Evolutionary conservation across 352 stramenopile genomes (phyloP), one percentile per base, ranked within the genome.

Genomic region (Pythium periplocum): DNA sequence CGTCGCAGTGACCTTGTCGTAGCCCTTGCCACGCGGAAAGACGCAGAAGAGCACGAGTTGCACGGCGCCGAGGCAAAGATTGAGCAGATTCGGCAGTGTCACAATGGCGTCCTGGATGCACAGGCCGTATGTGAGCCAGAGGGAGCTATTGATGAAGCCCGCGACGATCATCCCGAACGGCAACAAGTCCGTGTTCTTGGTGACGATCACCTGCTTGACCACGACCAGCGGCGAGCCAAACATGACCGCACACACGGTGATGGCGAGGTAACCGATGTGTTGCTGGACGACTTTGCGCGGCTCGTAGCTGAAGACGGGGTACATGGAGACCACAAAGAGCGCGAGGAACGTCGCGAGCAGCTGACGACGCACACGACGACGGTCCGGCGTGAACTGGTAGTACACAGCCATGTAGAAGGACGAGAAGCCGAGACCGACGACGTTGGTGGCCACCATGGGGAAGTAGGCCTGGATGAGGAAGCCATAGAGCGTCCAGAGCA

Each of bases 161-260:
- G 62, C 68, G 12, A 78, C 36, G 46, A 83, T 71, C 69, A 86
- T 80, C 4, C 52, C 59, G 31, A 77, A 61, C 36, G 75, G 74
- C 44, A 81, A 69, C 42, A 67, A 52, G 8, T 57, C 57, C 0
- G 73, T 59, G 6, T 62, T 68, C 51, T 65, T 69, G 42, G 68
- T 65, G 32, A 65, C 61, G 46, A 86, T 52, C 9, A 83, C 70
- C 40, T 78, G 49, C 36, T 61, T 65, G 38, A 83, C 49, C 26
- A 73, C 69, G 46, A 77, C 69, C 48, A 83, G 71, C 4, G 75
- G 75, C 6, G 71, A 78, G 11, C 62, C 69, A 26, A 78, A 77
- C 50, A 89, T 88, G 52, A 91, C 60, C 6, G 68, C 60, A 4
- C 70, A 75, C 49, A 83, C 66, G 26, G 55, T 64, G 41, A 91